Evolutionary conservation across 169 alveolate genomes (phyloP).

Genomic region (Cryptosporidium bovis): DNA sequence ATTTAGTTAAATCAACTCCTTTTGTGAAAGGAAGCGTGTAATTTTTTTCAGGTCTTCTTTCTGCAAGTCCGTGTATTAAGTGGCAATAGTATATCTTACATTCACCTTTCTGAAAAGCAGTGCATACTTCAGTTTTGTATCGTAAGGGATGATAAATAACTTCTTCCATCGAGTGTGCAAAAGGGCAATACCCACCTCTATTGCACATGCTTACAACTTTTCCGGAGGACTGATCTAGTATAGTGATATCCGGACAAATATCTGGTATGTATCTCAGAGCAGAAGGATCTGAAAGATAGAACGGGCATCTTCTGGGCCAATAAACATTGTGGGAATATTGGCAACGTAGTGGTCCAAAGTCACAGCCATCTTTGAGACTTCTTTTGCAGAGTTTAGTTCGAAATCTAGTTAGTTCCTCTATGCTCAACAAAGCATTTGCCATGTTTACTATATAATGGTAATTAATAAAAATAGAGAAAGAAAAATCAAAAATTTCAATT

Average conservation of each 20-base stretch:
- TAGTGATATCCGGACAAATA: conserved; percentile 81
- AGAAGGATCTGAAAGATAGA: conserved; percentile 83
- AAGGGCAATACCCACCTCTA: conserved; percentile 87
- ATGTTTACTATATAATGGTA: neutral
- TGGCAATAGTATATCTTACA: conserved; percentile 87
- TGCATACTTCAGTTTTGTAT: conserved; percentile 84
- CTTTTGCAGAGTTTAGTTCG: conserved; percentile 85
- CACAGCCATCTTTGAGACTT: conserved; percentile 83
- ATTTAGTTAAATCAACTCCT: conserved; percentile 80
- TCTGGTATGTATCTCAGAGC: conserved; percentile 86
- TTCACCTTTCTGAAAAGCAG: conserved; percentile 81
- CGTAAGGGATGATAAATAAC: conserved; percentile 86
- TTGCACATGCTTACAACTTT: conserved; percentile 80
- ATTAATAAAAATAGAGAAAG: neutral
- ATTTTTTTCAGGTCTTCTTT: conserved; percentile 81
- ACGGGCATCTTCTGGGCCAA: conserved; percentile 89
- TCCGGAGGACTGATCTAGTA: conserved; percentile 67
- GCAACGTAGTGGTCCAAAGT: conserved; percentile 86
- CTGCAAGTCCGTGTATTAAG: conserved; percentile 87
- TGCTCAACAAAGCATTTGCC: conserved; percentile 82
- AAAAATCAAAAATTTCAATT: conserved; percentile 8
- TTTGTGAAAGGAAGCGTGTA: conserved; percentile 82
- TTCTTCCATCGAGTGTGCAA: conserved; percentile 86
- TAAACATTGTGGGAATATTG: conserved; percentile 85
- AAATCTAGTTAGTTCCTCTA: conserved; percentile 85